These are phyloP conservation scores for Pseudodiploospora longispora DNA, from an alignment of 2,329 filamentous ascomycete species.

Conservation along the genomic window DNA sequence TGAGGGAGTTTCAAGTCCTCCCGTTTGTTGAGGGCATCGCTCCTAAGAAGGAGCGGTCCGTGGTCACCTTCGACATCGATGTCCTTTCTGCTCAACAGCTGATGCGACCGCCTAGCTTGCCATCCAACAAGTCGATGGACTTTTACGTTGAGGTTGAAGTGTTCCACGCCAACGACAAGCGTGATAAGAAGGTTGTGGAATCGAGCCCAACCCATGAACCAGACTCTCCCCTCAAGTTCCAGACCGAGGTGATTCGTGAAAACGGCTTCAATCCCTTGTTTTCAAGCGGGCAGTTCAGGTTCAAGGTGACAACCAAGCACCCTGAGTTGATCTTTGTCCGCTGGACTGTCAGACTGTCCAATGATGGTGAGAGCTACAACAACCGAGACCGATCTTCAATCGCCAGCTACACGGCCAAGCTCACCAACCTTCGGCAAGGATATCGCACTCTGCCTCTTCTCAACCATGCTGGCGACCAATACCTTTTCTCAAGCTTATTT, in stretches of 20 bases:
- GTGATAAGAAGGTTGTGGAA: slow-evolving; percentile 72
- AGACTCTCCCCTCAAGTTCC: slow-evolving; percentile 62
- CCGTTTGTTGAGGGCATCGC: slow-evolving; percentile 42
- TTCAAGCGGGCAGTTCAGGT: slow-evolving; percentile 61
- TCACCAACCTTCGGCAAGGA: slow-evolving; percentile 80
- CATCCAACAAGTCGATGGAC: slow-evolving; percentile 69
- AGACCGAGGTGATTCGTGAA: slow-evolving; percentile 71
- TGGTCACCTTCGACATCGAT: slow-evolving; percentile 77
- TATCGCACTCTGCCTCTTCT: slow-evolving; percentile 88
- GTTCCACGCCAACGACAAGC: slow-evolving; percentile 87
- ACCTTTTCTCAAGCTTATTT: slow-evolving; percentile 90
- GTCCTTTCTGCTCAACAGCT: slow-evolving; percentile 93
- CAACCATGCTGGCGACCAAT: slow-evolving; percentile 83
- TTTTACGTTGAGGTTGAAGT: slow-evolving; percentile 94
- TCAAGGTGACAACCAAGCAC: slow-evolving; percentile 86
- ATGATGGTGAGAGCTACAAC: slow-evolving; percentile 59
- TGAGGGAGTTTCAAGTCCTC: slow-evolving; percentile 62
- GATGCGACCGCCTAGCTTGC: slow-evolving; percentile 68
- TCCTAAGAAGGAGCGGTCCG: slow-evolving; percentile 67
- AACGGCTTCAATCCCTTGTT: slow-evolving; percentile 95
- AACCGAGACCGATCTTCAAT: slow-evolving; percentile 51
- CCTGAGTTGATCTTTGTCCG: slow-evolving; percentile 89
- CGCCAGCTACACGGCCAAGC: slow-evolving; percentile 87
- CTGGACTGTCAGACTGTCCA: slow-evolving; percentile 83
- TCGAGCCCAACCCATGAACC: slow-evolving; percentile 40